phyloP scores from a whole-genome alignment of 1,284 basidiomycete genomes.

The Crucibulum parvulum region DNA sequence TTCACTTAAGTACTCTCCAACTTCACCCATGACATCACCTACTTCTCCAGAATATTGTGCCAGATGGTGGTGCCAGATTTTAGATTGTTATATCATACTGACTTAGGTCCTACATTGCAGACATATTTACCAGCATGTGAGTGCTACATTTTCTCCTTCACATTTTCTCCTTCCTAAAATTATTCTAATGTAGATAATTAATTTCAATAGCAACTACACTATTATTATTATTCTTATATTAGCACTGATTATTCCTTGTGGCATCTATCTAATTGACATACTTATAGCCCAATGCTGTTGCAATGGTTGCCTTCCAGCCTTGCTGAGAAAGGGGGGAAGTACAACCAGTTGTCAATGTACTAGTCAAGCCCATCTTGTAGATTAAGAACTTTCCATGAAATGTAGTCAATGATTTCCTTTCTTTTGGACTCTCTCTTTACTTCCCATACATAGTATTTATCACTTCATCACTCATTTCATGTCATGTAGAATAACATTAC shows the following conservation, averaged over 20 bases:
- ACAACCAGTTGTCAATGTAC: too few relatives aligned
- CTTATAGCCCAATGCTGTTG: conserved; percentile 83
- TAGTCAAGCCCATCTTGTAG: too few relatives aligned
- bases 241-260: conserved; percentile 31
- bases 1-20: conserved; percentile 87
- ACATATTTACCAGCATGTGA: conserved; percentile 85
- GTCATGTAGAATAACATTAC: too few relatives aligned
- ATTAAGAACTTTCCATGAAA: too few relatives aligned
- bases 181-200: conserved; percentile 17
- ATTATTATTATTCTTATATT: conserved; percentile 6
- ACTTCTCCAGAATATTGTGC: conserved; percentile 90
- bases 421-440: too few relatives aligned
- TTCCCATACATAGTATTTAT: too few relatives aligned
- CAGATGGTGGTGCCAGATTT: conserved; percentile 35
- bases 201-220: conserved; percentile 62
- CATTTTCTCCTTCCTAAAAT: too few relatives aligned
- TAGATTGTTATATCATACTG: conserved; percentile 1
- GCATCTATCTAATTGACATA: conserved; percentile 86
- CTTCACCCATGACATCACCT: conserved; percentile 81
- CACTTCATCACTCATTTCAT: too few relatives aligned
- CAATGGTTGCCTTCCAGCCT: conserved; percentile 84
- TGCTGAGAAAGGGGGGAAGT: conserved; percentile 48
- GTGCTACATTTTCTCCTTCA: conserved; percentile 33
- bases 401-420: too few relatives aligned
- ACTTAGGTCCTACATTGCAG: conserved; percentile 75